Percentiles rank a stretch among this genome's conserved stretches.
Evolutionary conservation across 805 yeast species (phyloP).

Genomic region (Candida xiaguanensis): DNA sequence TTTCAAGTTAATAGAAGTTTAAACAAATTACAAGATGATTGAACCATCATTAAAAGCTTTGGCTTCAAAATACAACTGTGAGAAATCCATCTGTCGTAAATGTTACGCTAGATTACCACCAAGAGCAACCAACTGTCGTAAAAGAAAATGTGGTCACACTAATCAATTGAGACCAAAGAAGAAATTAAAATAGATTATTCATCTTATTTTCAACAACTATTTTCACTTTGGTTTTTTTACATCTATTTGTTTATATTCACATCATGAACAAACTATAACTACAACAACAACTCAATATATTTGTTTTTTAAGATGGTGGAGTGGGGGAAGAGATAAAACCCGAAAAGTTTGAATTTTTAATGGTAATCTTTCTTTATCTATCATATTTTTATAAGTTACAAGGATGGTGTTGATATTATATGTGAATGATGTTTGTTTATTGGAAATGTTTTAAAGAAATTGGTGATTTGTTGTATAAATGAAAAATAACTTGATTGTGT

Average conservation of each 20-base stretch:
- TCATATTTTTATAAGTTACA: not conserved
- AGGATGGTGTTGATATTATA: too few relatives aligned
- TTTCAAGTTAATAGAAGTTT: not conserved
- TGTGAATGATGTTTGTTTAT: too few relatives aligned
- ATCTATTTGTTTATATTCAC: not conserved
- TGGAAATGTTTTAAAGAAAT: too few relatives aligned
- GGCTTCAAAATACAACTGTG: slow-evolving; percentile 99
- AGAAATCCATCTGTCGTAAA: slow-evolving; percentile 97
- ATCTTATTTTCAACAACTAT: not conserved
- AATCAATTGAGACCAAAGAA: slow-evolving; percentile 99
- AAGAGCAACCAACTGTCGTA: slow-evolving; percentile 99
- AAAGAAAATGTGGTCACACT: slow-evolving; percentile 99
- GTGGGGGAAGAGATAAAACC: too few relatives aligned
- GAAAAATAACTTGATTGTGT: slow-evolving; percentile 2
- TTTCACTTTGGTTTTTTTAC: not conserved
- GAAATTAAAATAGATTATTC: slow-evolving; percentile 80
- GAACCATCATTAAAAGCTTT: slow-evolving; percentile 99
- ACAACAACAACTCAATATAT: not conserved
- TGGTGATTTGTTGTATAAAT: too few relatives aligned
- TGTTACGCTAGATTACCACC: slow-evolving; percentile 99
- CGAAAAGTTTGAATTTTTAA: too few relatives aligned
- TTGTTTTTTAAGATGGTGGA: too few relatives aligned
- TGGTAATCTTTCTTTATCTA: too few relatives aligned
- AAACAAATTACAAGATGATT: slow-evolving; percentile 56
- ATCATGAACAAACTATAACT: not conserved